Evolutionary conservation across 2,329 filamentous ascomycete genomes (phyloP), one percentile per base, ranked within the genome.

Genomic region (Calonectria ilicicola): DNA sequence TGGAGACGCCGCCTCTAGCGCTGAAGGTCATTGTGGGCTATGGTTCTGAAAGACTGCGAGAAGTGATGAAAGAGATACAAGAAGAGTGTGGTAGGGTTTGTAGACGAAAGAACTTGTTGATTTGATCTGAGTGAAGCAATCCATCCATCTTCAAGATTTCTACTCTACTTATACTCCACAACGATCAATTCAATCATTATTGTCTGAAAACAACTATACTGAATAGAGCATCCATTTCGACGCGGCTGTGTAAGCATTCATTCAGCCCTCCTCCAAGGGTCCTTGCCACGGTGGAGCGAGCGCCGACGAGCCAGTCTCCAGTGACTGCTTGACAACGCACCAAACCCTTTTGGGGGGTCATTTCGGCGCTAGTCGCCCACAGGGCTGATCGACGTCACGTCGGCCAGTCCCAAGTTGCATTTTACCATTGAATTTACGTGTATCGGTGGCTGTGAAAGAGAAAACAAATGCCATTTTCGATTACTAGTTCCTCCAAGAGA

Each of bases 1-100:
- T 85, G 29, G 85, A 81, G 71, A 89, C 67, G 47, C 65, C 63
- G 38, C 73, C 73, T 35, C 47, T 51, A 29, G 65, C 27, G 58
- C 65, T 40, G 38, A 77, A 65, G 15, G 26, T 27, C 75, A 75
- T 76, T 46, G 10, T 49, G 67, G 14, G 19, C 15, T 42, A 26
- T 8, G 4, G 23, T 14, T 38, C 8, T 2, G 17, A 42, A 17
- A 21, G 56, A 26, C n/a, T 38, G 23, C 10, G 32, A 14, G 32
- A 2, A 14, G 46, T 14, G 19, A n/a, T 6, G 27, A n/a, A 23
- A 27, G 27, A 29, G 15, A 19, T 19, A 26, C 14, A 15, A 21
- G 35, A 32, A 66, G 29, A 32, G 29, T 32, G 29, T 9, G 29
- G 9, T 32, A 5, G 29, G 9, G 29, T 9, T 40, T 17, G 26